These are phyloP conservation scores for Globisporangium iwayamae DNA, from an alignment of 352 stramenopile genomes.

Conservation along the genomic window DNA sequence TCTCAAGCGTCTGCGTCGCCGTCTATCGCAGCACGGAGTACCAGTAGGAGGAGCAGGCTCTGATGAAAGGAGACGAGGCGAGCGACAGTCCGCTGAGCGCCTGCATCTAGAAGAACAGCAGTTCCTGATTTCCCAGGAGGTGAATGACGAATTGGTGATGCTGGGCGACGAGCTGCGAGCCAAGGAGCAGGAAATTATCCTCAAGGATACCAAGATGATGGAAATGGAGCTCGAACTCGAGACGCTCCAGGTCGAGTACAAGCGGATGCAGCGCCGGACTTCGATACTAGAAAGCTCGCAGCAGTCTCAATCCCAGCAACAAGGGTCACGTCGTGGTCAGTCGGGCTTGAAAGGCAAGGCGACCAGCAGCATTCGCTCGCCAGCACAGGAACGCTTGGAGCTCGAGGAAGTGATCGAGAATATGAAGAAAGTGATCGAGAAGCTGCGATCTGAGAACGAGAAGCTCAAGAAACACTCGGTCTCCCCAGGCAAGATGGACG, in stretches of 20 bases:
- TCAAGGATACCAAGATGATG: constrained; percentile 61
- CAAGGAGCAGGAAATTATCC: constrained; percentile 48
- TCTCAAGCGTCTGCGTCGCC: constrained; percentile 39
- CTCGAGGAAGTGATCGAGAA: constrained; percentile 77
- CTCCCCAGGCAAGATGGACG: constrained; percentile 37
- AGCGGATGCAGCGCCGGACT: constrained; percentile 44
- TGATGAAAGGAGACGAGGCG: constrained; percentile 8
- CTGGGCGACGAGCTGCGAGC: constrained; percentile 42
- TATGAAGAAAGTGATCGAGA: constrained; percentile 83
- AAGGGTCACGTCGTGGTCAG: background rate
- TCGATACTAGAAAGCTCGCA: constrained; percentile 14
- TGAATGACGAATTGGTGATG: constrained; percentile 39
- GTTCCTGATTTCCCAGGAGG: constrained; percentile 40
- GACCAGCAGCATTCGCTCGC: constrained; percentile 14
- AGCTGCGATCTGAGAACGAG: constrained; percentile 70
- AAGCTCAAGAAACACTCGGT: constrained; percentile 41
- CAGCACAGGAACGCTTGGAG: constrained; percentile 40
- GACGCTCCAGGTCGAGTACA: constrained; percentile 57
- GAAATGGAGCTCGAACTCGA: constrained; percentile 71
- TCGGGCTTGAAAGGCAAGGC: background rate
- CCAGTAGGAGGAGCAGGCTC: background rate
- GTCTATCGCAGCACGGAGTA: constrained; percentile 34
- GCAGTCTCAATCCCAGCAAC: constrained; percentile 2
- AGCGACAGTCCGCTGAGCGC: constrained; percentile 12
- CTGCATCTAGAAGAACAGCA: constrained; percentile 47